phyloP scores from a whole-genome alignment of 2,329 filamentous ascomycete genomes.

The Ceratocystis huliohia region DNA sequence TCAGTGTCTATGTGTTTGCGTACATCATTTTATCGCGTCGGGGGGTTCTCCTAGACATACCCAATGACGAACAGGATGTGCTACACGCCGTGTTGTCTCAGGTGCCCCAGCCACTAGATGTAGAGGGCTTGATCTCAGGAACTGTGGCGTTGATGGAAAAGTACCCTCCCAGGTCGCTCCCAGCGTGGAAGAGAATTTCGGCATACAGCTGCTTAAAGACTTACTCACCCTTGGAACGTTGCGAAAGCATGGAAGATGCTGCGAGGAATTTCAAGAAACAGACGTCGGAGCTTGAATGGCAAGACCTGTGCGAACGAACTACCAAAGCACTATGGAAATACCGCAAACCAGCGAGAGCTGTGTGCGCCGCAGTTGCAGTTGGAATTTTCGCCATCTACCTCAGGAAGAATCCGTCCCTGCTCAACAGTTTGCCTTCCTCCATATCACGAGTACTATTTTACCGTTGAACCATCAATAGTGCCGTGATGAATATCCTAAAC shows the following conservation, averaged over 20 bases:
- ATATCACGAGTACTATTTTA: neutral
- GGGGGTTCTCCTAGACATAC: constrained; percentile 74
- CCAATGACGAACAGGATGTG: constrained; percentile 77
- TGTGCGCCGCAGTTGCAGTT: constrained; percentile 53
- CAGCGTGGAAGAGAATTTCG: constrained; percentile 61
- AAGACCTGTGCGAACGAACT: constrained; percentile 24
- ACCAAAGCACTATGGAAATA: constrained; percentile 32
- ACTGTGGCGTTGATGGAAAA: constrained; percentile 50
- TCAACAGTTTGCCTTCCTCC: constrained; percentile 13
- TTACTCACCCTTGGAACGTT: constrained; percentile 43
- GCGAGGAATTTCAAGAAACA: constrained; percentile 57
- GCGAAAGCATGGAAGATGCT: constrained; percentile 50
- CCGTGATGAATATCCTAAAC: neutral
- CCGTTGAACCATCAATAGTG: neutral
- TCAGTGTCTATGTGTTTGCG: constrained; percentile 83
- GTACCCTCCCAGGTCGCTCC: constrained; percentile 61
- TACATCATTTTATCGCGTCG: constrained; percentile 72
- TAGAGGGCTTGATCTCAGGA: constrained; percentile 61
- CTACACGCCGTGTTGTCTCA: constrained; percentile 79
- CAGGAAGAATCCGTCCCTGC: constrained; percentile 34
- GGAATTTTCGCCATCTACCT: constrained; percentile 57
- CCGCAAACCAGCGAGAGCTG: constrained; percentile 47
- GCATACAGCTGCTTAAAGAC: constrained; percentile 74
- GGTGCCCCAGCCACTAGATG: constrained; percentile 64
- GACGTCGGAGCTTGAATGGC: constrained; percentile 47